phyloP scores from a whole-genome alignment of 2,329 filamentous ascomycete genomes.

The Didymella keratinophila region DNA sequence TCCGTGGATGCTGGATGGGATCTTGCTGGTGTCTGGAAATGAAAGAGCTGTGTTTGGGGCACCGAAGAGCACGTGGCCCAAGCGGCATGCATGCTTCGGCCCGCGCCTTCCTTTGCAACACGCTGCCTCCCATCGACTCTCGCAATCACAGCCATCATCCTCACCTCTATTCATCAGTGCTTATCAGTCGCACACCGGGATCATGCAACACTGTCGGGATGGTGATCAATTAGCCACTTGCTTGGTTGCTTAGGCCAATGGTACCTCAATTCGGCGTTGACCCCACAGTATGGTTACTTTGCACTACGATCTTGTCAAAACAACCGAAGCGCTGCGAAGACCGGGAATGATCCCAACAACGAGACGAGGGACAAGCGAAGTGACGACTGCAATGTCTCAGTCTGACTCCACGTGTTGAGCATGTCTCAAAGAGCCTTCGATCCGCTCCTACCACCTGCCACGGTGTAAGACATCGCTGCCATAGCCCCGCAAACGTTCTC shows the following conservation, averaged over 20 bases:
- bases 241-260: background rate
- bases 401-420: conserved; percentile 7
- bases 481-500: conserved; percentile 8
- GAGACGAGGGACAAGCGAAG: conserved; percentile 1
- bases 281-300: background rate
- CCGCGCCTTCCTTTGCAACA: background rate
- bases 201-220: background rate
- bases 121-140: background rate
- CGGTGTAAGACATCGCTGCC: conserved; percentile 20
- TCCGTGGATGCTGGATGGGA: background rate
- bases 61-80: background rate
- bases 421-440: conserved; percentile 7
- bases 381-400: conserved; percentile 10
- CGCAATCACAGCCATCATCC: background rate
- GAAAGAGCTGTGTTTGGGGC: background rate
- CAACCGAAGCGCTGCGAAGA: conserved; percentile 1
- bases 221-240: background rate
- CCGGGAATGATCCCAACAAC: background rate
- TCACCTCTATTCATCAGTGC: background rate
- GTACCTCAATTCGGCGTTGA: background rate
- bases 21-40: background rate
- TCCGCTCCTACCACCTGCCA: conserved; percentile 4
- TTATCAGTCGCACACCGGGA: background rate
- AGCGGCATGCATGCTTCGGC: background rate
- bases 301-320: conserved; percentile 11